Conservation (phyloP, 441 rosid genomes). For the Euphorbia corollata region DNA sequence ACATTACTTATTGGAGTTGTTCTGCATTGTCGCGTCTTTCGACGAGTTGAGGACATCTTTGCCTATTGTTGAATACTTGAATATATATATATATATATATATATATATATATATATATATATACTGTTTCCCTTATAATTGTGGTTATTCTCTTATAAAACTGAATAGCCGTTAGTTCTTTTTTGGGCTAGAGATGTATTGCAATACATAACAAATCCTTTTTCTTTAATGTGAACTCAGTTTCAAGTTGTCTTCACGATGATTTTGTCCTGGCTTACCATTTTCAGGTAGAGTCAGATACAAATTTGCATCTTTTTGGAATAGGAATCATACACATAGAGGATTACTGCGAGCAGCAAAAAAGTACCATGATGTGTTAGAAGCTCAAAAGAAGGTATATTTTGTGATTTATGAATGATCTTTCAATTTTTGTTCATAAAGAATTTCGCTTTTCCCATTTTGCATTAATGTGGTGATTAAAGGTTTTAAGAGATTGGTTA, state of each 20-base stretch:
- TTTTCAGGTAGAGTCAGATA: slow-evolving; percentile 98
- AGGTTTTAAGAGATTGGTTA: neutral
- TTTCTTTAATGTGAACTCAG: slow-evolving; percentile 14
- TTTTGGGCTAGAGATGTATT: slow-evolving; percentile 4
- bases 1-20: neutral
- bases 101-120: no score
- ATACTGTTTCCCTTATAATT: no score
- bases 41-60: neutral
- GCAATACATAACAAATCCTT: neutral
- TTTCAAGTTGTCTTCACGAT: slow-evolving; percentile 23
- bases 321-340: slow-evolving; percentile 86
- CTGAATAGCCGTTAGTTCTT: neutral
- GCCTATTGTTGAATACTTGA: no score
- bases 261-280: slow-evolving; percentile 22
- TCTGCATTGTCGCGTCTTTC: neutral
- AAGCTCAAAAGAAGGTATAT: slow-evolving; percentile 88
- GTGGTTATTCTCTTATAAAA: no score
- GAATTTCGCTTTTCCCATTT: neutral
- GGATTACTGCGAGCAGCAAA: slow-evolving; percentile 72
- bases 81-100: no score
- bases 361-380: slow-evolving; percentile 62
- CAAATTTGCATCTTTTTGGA: slow-evolving; percentile 99
- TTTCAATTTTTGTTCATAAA: slow-evolving; percentile 6
- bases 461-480: neutral
- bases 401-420: slow-evolving; percentile 15